A percentile compares a stretch with the other conserved stretches of the same genome.
Evolutionary conservation across 108 stramenopile genomes (phyloP).

Genomic region (Cyclotella sp.): DNA sequence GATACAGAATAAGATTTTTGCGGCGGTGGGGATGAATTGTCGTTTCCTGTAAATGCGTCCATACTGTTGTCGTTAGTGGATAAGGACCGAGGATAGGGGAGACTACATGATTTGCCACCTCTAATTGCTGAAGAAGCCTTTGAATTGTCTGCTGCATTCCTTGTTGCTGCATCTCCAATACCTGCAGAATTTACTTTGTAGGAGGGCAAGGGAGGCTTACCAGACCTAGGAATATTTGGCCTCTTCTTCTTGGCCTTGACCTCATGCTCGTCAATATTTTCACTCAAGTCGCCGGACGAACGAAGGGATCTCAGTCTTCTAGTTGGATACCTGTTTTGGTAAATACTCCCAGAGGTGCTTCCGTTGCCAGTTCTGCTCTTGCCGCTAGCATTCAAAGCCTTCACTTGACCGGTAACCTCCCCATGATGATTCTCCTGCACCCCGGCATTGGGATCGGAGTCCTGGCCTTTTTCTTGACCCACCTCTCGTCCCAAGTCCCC

Average conservation of each 20-base stretch:
- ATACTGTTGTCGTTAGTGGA: no score
- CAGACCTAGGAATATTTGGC: not conserved
- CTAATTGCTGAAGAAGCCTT: no score
- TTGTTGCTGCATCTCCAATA: not conserved
- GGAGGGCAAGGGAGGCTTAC: not conserved
- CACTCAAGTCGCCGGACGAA: not conserved
- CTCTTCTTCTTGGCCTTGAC: conserved; percentile 18
- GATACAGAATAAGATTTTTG: not conserved
- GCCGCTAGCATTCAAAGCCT: not conserved
- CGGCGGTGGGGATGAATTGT: not conserved
- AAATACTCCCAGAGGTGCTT: not conserved
- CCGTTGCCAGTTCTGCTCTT: not conserved
- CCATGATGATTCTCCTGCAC: not conserved
- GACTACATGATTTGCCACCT: no score
- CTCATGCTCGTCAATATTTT: not conserved
- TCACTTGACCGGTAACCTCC: not conserved
- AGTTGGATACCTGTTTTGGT: not conserved
- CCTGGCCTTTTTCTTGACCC: not conserved
- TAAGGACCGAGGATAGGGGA: no score
- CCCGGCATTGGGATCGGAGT: not conserved
- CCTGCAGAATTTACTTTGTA: not conserved
- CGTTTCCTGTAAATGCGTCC: not conserved
- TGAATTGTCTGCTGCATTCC: no score
- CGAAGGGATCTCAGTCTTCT: conserved; percentile 2
- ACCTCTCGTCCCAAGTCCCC: no score